Percentiles rank a stretch among this genome's conserved stretches.
These are phyloP conservation scores for Paracamarosporium sp. DNA, from an alignment of 2,329 filamentous ascomycete genomes.

Conservation along the genomic window DNA sequence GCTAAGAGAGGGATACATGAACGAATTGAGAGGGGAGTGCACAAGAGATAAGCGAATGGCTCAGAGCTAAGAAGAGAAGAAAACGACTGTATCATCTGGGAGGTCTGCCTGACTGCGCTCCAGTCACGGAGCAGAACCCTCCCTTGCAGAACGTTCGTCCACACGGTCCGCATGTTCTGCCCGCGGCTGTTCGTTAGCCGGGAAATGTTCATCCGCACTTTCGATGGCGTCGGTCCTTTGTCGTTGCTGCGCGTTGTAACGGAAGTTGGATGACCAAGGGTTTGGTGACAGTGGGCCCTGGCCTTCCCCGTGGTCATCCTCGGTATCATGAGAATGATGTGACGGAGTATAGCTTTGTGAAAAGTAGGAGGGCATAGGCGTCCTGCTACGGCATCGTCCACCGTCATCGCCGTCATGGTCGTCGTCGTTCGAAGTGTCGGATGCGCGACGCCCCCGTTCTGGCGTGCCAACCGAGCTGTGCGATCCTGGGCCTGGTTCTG, in stretches of 20 bases:
- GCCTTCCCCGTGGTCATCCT: slow-evolving; percentile 7
- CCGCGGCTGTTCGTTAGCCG: neutral
- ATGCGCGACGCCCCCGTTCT: neutral
- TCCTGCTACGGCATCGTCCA: slow-evolving; percentile 1
- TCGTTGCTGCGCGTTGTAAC: slow-evolving; percentile 1
- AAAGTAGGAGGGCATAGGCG: slow-evolving; percentile 6
- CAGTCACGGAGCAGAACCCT: neutral
- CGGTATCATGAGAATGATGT: slow-evolving; percentile 8
- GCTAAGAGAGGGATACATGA: too few species aligned
- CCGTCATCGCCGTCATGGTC: neutral
- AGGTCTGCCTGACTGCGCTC: neutral
- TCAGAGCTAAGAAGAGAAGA: neutral
- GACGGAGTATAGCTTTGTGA: slow-evolving; percentile 10
- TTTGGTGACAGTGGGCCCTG: slow-evolving; percentile 10
- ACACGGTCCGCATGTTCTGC: neutral
- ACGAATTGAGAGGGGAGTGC: neutral
- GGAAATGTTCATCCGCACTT: neutral
- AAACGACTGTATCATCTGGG: neutral
- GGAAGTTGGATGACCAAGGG: slow-evolving; percentile 9
- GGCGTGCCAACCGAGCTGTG: neutral
- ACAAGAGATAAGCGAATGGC: neutral
- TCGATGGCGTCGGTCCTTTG: neutral
- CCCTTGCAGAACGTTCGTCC: neutral
- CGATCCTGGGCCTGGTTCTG: neutral
- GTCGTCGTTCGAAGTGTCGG: slow-evolving; percentile 5